Base-by-base conservation (phyloP, 768 basidiomycete species). In the Lentinula sp. region DNA sequence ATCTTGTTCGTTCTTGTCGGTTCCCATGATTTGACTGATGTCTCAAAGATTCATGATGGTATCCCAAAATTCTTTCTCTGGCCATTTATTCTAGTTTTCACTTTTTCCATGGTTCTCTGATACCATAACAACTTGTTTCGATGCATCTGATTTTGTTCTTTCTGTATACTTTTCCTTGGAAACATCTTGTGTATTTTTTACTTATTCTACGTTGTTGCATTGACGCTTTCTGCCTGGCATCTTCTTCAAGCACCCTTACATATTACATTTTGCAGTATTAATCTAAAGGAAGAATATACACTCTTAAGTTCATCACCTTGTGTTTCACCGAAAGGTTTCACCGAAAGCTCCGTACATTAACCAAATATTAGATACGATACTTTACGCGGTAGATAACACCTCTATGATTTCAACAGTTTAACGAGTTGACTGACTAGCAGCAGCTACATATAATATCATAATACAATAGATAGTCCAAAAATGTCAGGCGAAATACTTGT, bases 1-100 rank as follows among this genome's bases (percentile, higher is more conserved):
- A 60, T 62, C 59, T 13, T 42, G 58, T 55, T 63, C 23, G 18
- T 42, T 58, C 45, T 41, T 54, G 52, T 23, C 49, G n/a, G 28
- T 28, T 28, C 49, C 49, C 20, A 33, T 54, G 33, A 28, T 23
- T 20, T 28, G 33, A 33, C 37, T 33, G 32, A 35, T 54, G 12
- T 58, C 6, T 58, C 37, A 54, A 35, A n/a, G 23, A 28, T 20
- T 33, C 41, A 42, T 35, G 12, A 37, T 42, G 28, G 54, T 28
- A 16, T 56, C 32, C 23, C 18, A 36, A 28, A 28, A 28, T 20
- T 6, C 33, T 13, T 32, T 33, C 18, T n/a, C 4, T 39, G 0
- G 10, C 18, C 37, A 41, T 56, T 56, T 18, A 39, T 37, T 55
- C n/a, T 4, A 42, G n/a, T 42, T 12, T 18, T 42, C 53, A n/a